Evolutionary conservation across 2,329 filamentous ascomycete genomes (phyloP), one percentile per base, ranked within the genome.

Genomic region (Talaromyces albobiverticillius): DNA sequence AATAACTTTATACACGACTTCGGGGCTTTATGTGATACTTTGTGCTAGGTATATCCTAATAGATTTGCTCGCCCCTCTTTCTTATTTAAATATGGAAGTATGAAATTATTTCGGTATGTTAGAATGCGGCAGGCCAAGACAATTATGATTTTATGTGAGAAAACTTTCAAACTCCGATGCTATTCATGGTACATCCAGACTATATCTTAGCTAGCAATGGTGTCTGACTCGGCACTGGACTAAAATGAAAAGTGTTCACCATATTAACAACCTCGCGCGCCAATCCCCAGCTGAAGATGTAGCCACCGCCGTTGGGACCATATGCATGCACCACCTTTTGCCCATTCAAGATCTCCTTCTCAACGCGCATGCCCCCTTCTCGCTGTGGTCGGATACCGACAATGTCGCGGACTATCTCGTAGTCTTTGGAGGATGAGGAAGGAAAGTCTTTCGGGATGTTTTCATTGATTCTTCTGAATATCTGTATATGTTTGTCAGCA

Each of bases 281-380:
- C 25, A 65, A 23, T 7, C 64, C 64, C 46, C 64, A 66, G 45
- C 63, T 64, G 54, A 62, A 66, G 34, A 61, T 58, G 56, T 63
- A 67, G 9, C 64, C 64, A 4, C 64, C 64, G 3, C 11, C 59
- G 62, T 46, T 55, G 59, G 13, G 55, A 47, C 64, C 64, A 40
- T 67, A 67, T 5, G 64, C 64, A 53, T 67, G 64, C 6, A 67
- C 60, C 14, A 67, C 57, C 43, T 67, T 67, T 51, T 65, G 59
- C 3, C 63, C 64, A 53, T 60, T 51, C 2, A 64, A 7, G 8
- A 64, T 46, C 32, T 67, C 62, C 52, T 64, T 65, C 49, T 67
- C 65, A 1, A 67, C 51, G 22, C 65, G 55, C 13, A 66, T 53
- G 6, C 65, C 65, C 14, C 57, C 56, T 23, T 54, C 49, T 18